phyloP scores from a whole-genome alignment of 2,329 filamentous ascomycete species.

The Colletotrichum zoysiae region DNA sequence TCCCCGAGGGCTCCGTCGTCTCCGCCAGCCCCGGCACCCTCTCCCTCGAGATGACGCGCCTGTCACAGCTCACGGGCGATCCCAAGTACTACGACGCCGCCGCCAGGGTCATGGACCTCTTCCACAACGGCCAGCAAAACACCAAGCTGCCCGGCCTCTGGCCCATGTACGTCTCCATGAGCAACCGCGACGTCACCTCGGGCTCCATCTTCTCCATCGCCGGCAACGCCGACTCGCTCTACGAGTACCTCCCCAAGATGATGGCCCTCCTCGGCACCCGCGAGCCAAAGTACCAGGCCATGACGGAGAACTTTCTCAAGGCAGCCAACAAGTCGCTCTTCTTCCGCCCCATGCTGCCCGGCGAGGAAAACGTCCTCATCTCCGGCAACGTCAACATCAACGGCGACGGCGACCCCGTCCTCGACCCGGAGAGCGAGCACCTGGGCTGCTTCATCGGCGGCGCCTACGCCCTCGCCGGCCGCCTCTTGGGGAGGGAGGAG shows the following conservation, averaged over 20 bases:
- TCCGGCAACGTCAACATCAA: constrained; percentile 55
- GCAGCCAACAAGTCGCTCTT: constrained; percentile 68
- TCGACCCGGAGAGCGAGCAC: constrained; percentile 57
- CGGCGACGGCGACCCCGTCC: constrained; percentile 31
- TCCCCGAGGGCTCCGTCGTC: constrained; percentile 54
- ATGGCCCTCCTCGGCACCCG: constrained; percentile 70
- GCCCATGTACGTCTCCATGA: constrained; percentile 74
- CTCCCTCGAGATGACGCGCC: constrained; percentile 78
- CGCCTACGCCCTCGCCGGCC: constrained; percentile 62
- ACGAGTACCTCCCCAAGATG: constrained; percentile 58
- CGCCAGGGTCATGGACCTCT: constrained; percentile 74
- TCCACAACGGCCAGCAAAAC: constrained; percentile 73
- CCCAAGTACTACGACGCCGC: constrained; percentile 81
- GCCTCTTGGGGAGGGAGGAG: constrained; percentile 54
- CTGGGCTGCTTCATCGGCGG: constrained; percentile 66
- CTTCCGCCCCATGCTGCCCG: constrained; percentile 67
- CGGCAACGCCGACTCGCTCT: constrained; percentile 57
- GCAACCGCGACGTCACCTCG: constrained; percentile 57
- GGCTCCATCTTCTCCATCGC: constrained; percentile 52
- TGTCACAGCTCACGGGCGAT: constrained; percentile 80
- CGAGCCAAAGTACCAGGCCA: constrained; percentile 65
- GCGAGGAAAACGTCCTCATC: constrained; percentile 69
- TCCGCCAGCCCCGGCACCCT: constrained; percentile 71
- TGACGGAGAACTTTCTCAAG: constrained; percentile 68
- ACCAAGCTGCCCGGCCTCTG: constrained; percentile 80